Evolutionary conservation across 2,329 filamentous ascomycete species (phyloP).

Genomic region (Trichoderma sp.): DNA sequence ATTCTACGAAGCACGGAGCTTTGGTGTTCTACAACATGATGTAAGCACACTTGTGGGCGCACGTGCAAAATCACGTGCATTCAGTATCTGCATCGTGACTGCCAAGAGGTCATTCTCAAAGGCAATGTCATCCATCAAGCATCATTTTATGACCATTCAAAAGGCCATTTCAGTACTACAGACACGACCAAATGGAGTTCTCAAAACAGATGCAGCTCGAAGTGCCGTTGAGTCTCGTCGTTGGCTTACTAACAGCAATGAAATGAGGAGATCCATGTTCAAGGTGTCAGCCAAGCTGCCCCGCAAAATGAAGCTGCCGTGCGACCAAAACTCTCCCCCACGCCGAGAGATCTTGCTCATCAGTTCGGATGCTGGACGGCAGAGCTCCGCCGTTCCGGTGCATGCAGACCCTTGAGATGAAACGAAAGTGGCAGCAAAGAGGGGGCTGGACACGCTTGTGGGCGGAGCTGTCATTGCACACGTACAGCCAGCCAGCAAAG

Average conservation of each 20-base stretch:
- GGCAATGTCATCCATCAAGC: not conserved
- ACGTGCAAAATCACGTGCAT: not conserved
- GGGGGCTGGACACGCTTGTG: not conserved
- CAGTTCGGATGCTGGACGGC: constrained; percentile 2
- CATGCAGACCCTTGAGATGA: constrained; percentile 6
- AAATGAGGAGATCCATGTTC: not conserved
- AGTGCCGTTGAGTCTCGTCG: not conserved
- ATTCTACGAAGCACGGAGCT: not conserved
- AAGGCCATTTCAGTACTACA: not conserved
- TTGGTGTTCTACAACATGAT: not conserved
- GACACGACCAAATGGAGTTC: not conserved
- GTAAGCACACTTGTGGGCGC: not conserved
- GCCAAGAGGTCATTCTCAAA: too few relatives aligned
- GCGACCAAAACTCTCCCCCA: constrained; percentile 2
- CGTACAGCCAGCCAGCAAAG: not conserved
- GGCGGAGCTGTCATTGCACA: not conserved
- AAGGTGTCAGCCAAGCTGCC: not conserved
- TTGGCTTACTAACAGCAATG: not conserved
- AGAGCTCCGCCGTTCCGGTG: constrained; percentile 6
- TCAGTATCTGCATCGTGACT: not conserved
- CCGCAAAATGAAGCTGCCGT: constrained; percentile 6
- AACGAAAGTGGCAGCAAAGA: not conserved
- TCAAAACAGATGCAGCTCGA: too few relatives aligned
- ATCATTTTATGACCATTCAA: not conserved
- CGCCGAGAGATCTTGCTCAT: constrained; percentile 15